phyloP scores from a whole-genome alignment of 176 grass and related monocot genomes.

The Ananas comosus region DNA sequence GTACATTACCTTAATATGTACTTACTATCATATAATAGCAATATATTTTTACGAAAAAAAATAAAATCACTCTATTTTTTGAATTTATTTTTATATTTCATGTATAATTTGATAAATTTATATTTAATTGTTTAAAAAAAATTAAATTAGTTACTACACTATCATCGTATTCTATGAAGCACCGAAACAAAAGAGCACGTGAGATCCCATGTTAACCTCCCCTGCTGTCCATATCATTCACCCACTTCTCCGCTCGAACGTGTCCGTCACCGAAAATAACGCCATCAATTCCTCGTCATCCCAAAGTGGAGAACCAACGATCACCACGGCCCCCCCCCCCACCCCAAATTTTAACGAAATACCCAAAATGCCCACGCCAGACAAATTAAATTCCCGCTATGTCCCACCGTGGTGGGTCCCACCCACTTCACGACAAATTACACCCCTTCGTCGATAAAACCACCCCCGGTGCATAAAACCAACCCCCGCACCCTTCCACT shows the following conservation, averaged over 20 bases:
- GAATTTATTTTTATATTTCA: too few relatives aligned
- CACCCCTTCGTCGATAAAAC: background rate
- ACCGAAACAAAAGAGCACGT: background rate
- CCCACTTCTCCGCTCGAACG: background rate
- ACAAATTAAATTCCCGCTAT: background rate
- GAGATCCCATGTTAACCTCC: background rate
- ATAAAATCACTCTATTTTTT: too few relatives aligned
- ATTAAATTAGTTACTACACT: too few relatives aligned
- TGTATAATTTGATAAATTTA: too few relatives aligned
- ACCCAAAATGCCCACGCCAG: background rate
- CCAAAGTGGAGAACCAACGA: background rate
- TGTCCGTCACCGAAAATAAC: background rate
- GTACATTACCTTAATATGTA: too few relatives aligned
- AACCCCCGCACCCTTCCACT: background rate
- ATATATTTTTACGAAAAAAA: too few relatives aligned
- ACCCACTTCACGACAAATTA: background rate
- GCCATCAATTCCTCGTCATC: background rate
- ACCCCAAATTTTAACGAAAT: background rate
- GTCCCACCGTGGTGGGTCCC: background rate
- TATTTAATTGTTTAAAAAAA: too few relatives aligned
- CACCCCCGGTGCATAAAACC: background rate
- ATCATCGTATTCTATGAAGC: too few relatives aligned
- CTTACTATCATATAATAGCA: too few relatives aligned
- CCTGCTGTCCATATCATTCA: background rate
- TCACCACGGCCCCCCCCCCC: background rate